Conservation (phyloP, 768 basidiomycete species). For the Xanthoconium purpureum region DNA sequence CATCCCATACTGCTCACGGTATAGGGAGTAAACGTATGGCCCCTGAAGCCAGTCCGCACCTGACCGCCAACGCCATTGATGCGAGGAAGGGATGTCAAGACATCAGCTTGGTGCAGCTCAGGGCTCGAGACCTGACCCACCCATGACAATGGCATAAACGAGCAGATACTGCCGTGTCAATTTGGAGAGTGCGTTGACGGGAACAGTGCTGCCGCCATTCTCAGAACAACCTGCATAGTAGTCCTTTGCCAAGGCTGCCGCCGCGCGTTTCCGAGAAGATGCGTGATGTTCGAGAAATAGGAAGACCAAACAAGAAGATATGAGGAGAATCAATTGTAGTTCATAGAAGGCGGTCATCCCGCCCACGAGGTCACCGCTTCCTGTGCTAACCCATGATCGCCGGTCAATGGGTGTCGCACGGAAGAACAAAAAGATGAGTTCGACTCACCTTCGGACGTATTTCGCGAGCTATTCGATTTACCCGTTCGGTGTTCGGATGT, state of each 20-base stretch:
- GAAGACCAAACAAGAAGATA: constrained; percentile 32
- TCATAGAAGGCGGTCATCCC: constrained; percentile 39
- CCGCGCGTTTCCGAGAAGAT: constrained; percentile 24
- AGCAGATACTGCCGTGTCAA: constrained; percentile 53
- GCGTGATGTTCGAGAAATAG: constrained; percentile 35
- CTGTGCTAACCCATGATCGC: neutral
- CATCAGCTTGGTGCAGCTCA: neutral
- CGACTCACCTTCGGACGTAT: constrained; percentile 10
- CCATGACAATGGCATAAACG: constrained; percentile 75
- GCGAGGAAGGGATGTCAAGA: neutral
- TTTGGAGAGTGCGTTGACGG: constrained; percentile 26
- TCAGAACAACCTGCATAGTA: constrained; percentile 28
- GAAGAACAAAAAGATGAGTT: neutral
- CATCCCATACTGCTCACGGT: constrained; percentile 63
- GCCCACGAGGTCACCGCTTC: neutral
- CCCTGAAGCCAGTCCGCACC: constrained; percentile 81
- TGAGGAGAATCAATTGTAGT: constrained; percentile 37
- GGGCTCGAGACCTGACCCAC: constrained; percentile 33
- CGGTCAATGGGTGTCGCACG: too few relatives aligned
- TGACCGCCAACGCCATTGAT: constrained; percentile 21
- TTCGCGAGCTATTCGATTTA: neutral
- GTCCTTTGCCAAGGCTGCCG: constrained; percentile 23
- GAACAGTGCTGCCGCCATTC: constrained; percentile 25
- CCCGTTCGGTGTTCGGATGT: neutral
- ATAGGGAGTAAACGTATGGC: constrained; percentile 74